Base-by-base conservation (phyloP, 768 basidiomycete genomes). In the Tricholoma hemisulphureum region DNA sequence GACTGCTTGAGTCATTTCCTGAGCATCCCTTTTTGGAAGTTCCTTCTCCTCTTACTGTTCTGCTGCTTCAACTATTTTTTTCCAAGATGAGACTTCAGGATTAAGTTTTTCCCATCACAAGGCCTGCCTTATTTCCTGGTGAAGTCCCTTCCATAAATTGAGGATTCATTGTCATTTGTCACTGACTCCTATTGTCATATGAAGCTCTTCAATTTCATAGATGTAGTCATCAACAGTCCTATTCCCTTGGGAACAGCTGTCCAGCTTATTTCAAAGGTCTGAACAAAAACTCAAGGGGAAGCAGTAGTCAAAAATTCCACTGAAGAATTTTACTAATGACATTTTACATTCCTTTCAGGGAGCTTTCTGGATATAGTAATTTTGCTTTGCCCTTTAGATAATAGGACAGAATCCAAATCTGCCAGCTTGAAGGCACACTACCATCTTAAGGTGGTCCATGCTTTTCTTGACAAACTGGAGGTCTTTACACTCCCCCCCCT, bases 391-490 rank as follows among this genome's bases (percentile, higher is more conserved):
- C 57, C 23, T 58, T 58, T 26, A 58, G 32, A n/a, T n/a, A 58
- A 14, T 57, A 53, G 13, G 69, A 66, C 1, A 69, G 23, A 0
- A 58, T 35, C 43, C 58, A 66, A 2, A 60, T 63, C 16, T 60
- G 61, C 16, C 59, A 32, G 9, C 60, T 55, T 0, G 14, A 16
- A 0, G 23, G 53, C 1, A 65, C 56, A 14, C 51, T 18, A 0
- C 62, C 59, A 54, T 67, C 69, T 9, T 53, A 1, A 70, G 50
- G 29, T 66, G 68, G 2, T 56, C 61, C 1, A 51, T 53, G 3
- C 58, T 43, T 60, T 65, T 60, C 8, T 32, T 57, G 1, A 68
- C 54, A 26, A n/a, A n/a, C n/a, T n/a, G n/a, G n/a, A n/a, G n/a
- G n/a, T n/a, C n/a, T n/a, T n/a, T n/a, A n/a, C n/a, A n/a, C n/a